A percentile compares a stretch with the other conserved stretches of the same genome.
Evolutionary conservation across 1,284 basidiomycete species (phyloP).

Genomic region (Kwoniella shivajii): DNA sequence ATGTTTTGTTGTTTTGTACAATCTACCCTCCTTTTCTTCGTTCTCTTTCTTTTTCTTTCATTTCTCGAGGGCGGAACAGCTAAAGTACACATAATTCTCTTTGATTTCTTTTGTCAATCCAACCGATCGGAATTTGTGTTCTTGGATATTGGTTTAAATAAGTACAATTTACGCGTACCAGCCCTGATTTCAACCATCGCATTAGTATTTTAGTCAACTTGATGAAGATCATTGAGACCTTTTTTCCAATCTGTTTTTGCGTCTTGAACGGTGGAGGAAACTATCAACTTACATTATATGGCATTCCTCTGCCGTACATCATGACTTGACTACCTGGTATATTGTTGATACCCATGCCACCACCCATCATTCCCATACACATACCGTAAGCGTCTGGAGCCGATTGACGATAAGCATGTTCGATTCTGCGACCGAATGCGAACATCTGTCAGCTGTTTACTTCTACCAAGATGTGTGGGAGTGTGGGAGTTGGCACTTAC

Average conservation of each 20-base stretch:
- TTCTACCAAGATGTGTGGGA: background rate
- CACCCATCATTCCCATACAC: conserved; percentile 36
- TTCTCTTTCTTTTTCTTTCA: no score
- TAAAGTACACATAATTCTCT: no score
- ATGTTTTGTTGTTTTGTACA: no score
- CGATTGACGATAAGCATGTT: conserved; percentile 45
- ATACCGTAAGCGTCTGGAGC: conserved; percentile 40
- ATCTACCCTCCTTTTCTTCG: no score
- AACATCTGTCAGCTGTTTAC: conserved; percentile 7
- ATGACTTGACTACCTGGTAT: conserved; percentile 38
- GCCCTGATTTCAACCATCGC: conserved; percentile 4
- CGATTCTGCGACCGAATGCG: conserved; percentile 18
- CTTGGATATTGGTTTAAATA: no score
- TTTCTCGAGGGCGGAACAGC: no score
- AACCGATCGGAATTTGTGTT: no score
- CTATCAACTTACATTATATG: conserved; percentile 21
- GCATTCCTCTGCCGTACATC: conserved; percentile 40
- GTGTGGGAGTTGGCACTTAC: conserved; percentile 17
- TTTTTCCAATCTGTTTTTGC: no score
- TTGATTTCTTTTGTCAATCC: no score
- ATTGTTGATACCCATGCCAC: conserved; percentile 34
- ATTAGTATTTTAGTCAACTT: no score
- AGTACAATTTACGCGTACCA: conserved; percentile 21
- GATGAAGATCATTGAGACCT: no score
- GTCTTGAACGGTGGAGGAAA: no score